Evolutionary conservation across 2,329 filamentous ascomycete species (phyloP).

Genomic region (Diplodia intermedia): DNA sequence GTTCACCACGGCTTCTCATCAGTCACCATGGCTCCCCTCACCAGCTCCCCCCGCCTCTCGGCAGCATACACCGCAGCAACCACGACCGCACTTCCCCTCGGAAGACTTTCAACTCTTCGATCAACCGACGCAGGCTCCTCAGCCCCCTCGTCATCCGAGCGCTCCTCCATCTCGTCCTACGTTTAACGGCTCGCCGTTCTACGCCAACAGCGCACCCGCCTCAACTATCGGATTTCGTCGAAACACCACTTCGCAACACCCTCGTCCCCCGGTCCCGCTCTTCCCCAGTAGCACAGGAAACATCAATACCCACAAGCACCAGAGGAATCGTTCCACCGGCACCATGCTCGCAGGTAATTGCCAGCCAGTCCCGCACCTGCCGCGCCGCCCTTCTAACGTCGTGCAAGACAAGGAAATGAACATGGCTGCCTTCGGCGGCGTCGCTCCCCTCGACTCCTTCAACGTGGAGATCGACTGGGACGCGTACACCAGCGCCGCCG

Average conservation of each 20-base stretch:
- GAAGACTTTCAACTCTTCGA: conserved; percentile 83
- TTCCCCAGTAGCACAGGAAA: conserved; percentile 66
- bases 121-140: conserved; percentile 53
- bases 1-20: conserved; percentile 80
- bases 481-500: conserved; percentile 21
- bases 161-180: conserved; percentile 62
- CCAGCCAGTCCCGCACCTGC: background rate
- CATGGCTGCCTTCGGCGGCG: conserved; percentile 27
- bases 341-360: conserved; percentile 46
- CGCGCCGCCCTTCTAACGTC: background rate
- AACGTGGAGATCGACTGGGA: conserved; percentile 40
- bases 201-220: conserved; percentile 70
- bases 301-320: conserved; percentile 49
- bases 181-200: conserved; percentile 69
- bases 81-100: conserved; percentile 54
- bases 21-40: conserved; percentile 81
- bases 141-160: conserved; percentile 59
- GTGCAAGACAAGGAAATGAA: conserved; percentile 27
- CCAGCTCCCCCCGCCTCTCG: conserved; percentile 58
- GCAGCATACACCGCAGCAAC: conserved; percentile 55
- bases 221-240: conserved; percentile 66
- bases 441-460: conserved; percentile 12
- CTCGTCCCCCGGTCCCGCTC: conserved; percentile 73
- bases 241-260: conserved; percentile 57
- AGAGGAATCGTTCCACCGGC: conserved; percentile 37